phyloP scores from a whole-genome alignment of 2,329 filamentous ascomycete species.

The Fusarium gaditjirri region DNA sequence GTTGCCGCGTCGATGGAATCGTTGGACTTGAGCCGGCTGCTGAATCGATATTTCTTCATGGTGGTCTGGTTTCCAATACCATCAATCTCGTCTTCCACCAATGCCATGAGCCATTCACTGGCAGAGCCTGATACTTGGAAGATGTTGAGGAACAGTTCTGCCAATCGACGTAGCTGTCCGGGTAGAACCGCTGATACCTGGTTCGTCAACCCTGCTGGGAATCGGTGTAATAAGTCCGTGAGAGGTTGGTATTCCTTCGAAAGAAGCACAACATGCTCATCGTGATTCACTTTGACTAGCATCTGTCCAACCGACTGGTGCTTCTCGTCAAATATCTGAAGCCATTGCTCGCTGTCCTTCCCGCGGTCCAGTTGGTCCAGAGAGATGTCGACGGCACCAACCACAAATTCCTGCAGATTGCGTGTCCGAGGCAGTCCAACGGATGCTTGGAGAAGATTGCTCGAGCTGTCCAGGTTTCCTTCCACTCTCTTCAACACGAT shows the following conservation, averaged over 20 bases:
- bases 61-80: constrained; percentile 85
- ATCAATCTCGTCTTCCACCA: constrained; percentile 98
- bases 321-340: constrained; percentile 80
- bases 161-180: constrained; percentile 79
- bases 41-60: constrained; percentile 78
- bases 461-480: constrained; percentile 58
- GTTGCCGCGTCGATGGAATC: constrained; percentile 71
- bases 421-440: constrained; percentile 51
- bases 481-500: constrained; percentile 77
- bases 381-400: constrained; percentile 82
- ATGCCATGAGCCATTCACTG: constrained; percentile 88
- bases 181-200: constrained; percentile 85
- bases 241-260: constrained; percentile 85
- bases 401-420: constrained; percentile 62
- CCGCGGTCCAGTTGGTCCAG: constrained; percentile 81
- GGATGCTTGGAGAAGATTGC: constrained; percentile 44
- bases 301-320: constrained; percentile 84
- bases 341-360: constrained; percentile 88
- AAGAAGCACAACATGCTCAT: constrained; percentile 90
- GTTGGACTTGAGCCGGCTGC: constrained; percentile 74
- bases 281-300: constrained; percentile 82
- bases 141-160: constrained; percentile 90
- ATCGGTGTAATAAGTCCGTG: constrained; percentile 84
- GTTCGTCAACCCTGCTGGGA: constrained; percentile 83
- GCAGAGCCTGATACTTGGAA: constrained; percentile 91